Base-by-base conservation (phyloP, 2,329 filamentous ascomycete species). In the Colletotrichum agaves region DNA sequence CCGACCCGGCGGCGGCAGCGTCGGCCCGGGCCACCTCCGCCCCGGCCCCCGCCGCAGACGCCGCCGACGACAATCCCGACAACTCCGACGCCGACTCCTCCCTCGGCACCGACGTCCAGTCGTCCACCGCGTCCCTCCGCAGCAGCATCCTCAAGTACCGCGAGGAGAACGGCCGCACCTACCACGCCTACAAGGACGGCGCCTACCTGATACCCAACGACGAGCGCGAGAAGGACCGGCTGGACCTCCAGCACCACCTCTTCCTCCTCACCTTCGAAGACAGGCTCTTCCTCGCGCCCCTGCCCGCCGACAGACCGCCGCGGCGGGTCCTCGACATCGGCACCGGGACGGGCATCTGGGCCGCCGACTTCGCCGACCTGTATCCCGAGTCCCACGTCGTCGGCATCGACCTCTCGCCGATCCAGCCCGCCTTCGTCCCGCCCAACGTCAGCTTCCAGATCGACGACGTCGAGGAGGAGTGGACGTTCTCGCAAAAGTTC, bases 401-500 rank as follows among this genome's bases (percentile, higher is more conserved):
- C 43, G 87, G 87, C 10, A 84, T 85, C 3, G 87, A 89, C 70
- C 78, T 89, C 2, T 87, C 85, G 13, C 86, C 87, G 0, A 87
- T 88, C 13, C 87, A 89, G 67, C 86, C 87, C 2, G 78, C 78
- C 15, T 86, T 79, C 75, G 83, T 89, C 2, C 87, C 88, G 3
- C 81, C 83, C 46, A 91, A 90, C 71, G 85, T 90, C 39, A 84
- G 86, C 69, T 91, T 90, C 71, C 82, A 89, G 69, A 83, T 90
- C 43, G 81, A 83, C 60, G 79, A 83, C 67, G 70, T 79, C 12
- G 79, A 81, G 47, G 75, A 79, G 27, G 73, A 75, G 23, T 83
- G 81, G 81, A 75, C 74, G 1, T 83, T 75, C 37, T 68, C 69
- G 3, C 72, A 74, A 31, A 72, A 75, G 5, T 79, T 75, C 52